These are phyloP conservation scores for Penicillium daleae DNA, from an alignment of 495 filamentous ascomycete species.

Conservation along the genomic window DNA sequence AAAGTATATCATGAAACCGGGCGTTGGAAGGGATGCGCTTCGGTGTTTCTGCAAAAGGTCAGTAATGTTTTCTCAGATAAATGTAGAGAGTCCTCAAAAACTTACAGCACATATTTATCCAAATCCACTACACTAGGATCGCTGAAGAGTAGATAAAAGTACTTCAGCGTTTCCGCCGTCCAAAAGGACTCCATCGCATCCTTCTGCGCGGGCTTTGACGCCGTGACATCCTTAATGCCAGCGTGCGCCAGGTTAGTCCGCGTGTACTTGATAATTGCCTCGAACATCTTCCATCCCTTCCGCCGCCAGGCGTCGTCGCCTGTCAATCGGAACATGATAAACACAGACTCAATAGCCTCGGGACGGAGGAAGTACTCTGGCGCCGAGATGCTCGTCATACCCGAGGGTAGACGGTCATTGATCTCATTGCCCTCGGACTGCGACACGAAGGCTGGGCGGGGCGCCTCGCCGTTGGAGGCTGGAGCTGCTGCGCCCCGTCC, in stretches of 20 bases:
- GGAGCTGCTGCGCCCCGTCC: slow-evolving; percentile 3
- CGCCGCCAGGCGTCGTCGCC: slow-evolving; percentile 79
- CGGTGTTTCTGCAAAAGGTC: slow-evolving; percentile 53
- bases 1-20: slow-evolving; percentile 31
- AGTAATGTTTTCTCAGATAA: too few species aligned
- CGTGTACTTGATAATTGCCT: slow-evolving; percentile 69
- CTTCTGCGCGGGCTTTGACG: slow-evolving; percentile 38
- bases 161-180: slow-evolving; percentile 78
- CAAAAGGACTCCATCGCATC: slow-evolving; percentile 65
- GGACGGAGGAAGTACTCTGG: slow-evolving; percentile 82
- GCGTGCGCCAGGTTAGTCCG: slow-evolving; percentile 68
- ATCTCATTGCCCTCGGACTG: slow-evolving; percentile 20
- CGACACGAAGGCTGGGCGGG: slow-evolving; percentile 20
- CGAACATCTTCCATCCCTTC: slow-evolving; percentile 90
- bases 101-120: slow-evolving; percentile 82
- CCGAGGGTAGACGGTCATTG: slow-evolving; percentile 66
- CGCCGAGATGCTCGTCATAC: slow-evolving; percentile 62
- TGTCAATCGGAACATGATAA: slow-evolving; percentile 93
- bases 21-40: slow-evolving; percentile 58
- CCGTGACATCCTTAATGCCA: slow-evolving; percentile 76
- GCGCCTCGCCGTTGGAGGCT: slow-evolving; percentile 27
- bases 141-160: slow-evolving; percentile 77
- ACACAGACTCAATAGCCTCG: slow-evolving; percentile 93
- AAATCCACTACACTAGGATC: slow-evolving; percentile 73
- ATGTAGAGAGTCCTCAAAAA: too few species aligned